phyloP scores from a whole-genome alignment of 371 early-diverging fungal species.

The Actinomortierella ambigua region DNA sequence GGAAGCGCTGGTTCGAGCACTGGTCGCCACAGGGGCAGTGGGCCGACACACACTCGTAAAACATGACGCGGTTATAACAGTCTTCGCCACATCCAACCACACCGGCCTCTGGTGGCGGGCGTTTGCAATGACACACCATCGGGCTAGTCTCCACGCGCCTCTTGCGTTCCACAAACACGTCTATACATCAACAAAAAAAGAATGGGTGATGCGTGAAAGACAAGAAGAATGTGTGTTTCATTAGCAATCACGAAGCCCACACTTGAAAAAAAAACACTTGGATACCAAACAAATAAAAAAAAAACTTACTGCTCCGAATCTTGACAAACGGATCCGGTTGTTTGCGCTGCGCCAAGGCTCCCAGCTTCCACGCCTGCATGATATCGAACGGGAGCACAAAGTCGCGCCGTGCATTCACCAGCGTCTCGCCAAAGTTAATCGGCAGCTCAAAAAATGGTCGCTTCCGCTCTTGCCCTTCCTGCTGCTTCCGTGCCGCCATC shows the following conservation, averaged over 20 bases:
- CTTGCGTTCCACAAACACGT: slow-evolving; percentile 77
- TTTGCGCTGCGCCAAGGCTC: slow-evolving; percentile 25
- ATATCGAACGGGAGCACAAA: slow-evolving; percentile 59
- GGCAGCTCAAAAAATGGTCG: slow-evolving; percentile 49
- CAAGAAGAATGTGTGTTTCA: background rate
- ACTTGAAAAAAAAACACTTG: background rate
- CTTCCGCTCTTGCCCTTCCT: background rate
- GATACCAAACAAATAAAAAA: background rate
- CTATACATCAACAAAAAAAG: no score
- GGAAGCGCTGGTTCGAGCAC: slow-evolving; percentile 82
- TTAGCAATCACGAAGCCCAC: background rate
- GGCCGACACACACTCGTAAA: slow-evolving; percentile 77
- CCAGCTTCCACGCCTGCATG: slow-evolving; percentile 50
- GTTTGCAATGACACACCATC: slow-evolving; percentile 66
- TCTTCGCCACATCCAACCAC: slow-evolving; percentile 70
- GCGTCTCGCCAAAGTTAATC: slow-evolving; percentile 55
- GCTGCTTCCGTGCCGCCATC: no score
- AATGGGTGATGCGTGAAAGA: background rate
- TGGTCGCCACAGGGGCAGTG: slow-evolving; percentile 71
- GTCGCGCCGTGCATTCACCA: slow-evolving; percentile 48
- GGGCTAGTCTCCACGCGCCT: slow-evolving; percentile 53
- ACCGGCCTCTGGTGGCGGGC: slow-evolving; percentile 57
- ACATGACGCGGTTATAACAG: slow-evolving; percentile 80
- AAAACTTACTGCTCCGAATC: slow-evolving; percentile 37
- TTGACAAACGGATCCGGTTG: slow-evolving; percentile 45